These are phyloP conservation scores for Daldinia grandis DNA, from an alignment of 495 filamentous ascomycete species.

Conservation along the genomic window DNA sequence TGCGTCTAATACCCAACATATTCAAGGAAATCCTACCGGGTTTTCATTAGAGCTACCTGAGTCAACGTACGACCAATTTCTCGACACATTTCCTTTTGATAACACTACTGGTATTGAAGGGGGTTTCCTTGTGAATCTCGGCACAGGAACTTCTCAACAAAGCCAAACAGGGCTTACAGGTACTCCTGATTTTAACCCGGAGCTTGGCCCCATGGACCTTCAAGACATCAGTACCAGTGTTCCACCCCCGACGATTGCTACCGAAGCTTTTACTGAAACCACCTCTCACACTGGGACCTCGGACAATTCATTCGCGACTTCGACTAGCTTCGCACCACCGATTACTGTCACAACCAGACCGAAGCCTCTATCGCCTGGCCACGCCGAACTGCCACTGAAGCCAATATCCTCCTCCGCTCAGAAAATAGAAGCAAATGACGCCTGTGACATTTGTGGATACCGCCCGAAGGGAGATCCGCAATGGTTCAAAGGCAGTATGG, in stretches of 20 bases:
- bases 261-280: conserved; percentile 28
- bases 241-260: conserved; percentile 8
- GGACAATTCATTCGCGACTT: conserved; percentile 27
- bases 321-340: conserved; percentile 21
- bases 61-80: conserved; percentile 23
- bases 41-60: conserved; percentile 17
- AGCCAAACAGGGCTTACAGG: conserved; percentile 13
- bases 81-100: conserved; percentile 26
- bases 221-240: conserved; percentile 13
- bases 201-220: conserved; percentile 20
- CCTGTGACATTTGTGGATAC: conserved; percentile 59
- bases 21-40: conserved; percentile 18
- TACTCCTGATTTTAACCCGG: conserved; percentile 9
- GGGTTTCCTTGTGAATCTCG: conserved; percentile 9
- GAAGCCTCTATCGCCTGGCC: conserved; percentile 25
- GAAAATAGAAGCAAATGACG: conserved; percentile 51
- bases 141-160: conserved; percentile 18
- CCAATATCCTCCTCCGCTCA: conserved; percentile 31
- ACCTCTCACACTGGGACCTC: conserved; percentile 36
- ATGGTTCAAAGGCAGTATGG: conserved; percentile 63
- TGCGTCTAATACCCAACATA: conserved; percentile 28
- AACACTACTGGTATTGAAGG: conserved; percentile 1
- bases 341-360: conserved; percentile 18
- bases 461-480: conserved; percentile 60
- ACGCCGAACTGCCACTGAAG: conserved; percentile 10